phyloP scores from a whole-genome alignment of 768 basidiomycete species.

The Tulasnella sp. region DNA sequence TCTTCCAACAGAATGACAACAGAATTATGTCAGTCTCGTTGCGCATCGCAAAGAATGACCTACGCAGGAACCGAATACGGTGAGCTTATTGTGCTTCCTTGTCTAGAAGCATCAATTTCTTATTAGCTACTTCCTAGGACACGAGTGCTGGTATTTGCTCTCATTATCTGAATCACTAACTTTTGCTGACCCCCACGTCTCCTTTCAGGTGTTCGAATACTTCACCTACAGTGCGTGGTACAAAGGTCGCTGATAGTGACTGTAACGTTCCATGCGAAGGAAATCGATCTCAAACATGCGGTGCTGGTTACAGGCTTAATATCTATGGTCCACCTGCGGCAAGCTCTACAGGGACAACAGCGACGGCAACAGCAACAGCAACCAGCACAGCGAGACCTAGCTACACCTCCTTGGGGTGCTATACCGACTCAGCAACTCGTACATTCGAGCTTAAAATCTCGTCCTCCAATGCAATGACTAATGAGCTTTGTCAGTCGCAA shows the following conservation, averaged over 20 bases:
- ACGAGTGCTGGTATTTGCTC: background rate
- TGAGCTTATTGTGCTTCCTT: slow-evolving; percentile 6
- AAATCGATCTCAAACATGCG: background rate
- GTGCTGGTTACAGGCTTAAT: too few species aligned
- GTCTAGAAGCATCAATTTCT: background rate
- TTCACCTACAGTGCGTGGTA: background rate
- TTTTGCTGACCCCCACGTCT: background rate
- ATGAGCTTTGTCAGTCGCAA: background rate
- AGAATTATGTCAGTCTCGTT: slow-evolving; percentile 5
- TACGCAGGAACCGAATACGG: slow-evolving; percentile 15
- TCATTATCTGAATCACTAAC: background rate
- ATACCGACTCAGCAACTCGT: background rate
- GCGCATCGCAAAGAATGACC: background rate
- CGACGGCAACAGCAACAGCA: background rate
- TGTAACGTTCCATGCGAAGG: background rate
- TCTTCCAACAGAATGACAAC: slow-evolving; percentile 4
- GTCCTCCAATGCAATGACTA: background rate
- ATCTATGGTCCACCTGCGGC: too few species aligned
- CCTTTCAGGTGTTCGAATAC: background rate
- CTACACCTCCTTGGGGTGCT: background rate
- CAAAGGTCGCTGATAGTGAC: background rate
- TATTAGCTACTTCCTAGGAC: background rate
- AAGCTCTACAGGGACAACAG: too few species aligned
- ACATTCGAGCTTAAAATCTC: background rate
- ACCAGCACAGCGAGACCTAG: background rate